Conservation (phyloP, 2,329 filamentous ascomycete species). For the Alternaria hordeiaustralica region DNA sequence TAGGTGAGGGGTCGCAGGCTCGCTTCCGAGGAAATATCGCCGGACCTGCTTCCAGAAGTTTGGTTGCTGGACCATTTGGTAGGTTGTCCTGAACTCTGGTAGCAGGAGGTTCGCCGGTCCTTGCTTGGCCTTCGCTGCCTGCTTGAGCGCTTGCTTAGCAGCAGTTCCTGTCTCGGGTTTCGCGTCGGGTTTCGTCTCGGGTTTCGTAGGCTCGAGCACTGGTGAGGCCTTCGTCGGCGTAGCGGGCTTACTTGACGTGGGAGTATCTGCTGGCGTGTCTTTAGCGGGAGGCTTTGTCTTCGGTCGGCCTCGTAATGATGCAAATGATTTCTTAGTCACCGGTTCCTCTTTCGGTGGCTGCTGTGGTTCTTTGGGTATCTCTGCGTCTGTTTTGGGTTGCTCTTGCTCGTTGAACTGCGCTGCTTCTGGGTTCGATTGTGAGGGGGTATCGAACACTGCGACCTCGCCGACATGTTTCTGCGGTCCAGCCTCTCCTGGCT, state of each 20-base stretch:
- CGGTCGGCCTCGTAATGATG: slow-evolving; percentile 41
- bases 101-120: slow-evolving; percentile 68
- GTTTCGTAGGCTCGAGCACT: slow-evolving; percentile 31
- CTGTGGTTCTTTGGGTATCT: slow-evolving; percentile 25
- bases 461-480: slow-evolving; percentile 61
- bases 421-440: slow-evolving; percentile 57
- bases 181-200: slow-evolving; percentile 34
- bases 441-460: slow-evolving; percentile 59
- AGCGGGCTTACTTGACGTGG: slow-evolving; percentile 47
- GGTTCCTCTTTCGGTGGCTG: slow-evolving; percentile 27
- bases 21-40: slow-evolving; percentile 54
- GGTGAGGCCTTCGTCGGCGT: slow-evolving; percentile 40
- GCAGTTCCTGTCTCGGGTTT: slow-evolving; percentile 37
- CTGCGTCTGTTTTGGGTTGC: slow-evolving; percentile 22
- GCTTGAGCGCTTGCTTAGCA: slow-evolving; percentile 37
- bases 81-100: slow-evolving; percentile 73
- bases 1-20: slow-evolving; percentile 68
- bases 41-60: slow-evolving; percentile 55
- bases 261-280: slow-evolving; percentile 23
- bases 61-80: slow-evolving; percentile 56
- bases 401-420: slow-evolving; percentile 58
- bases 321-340: slow-evolving; percentile 35
- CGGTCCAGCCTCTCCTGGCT: slow-evolving; percentile 63
- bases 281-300: slow-evolving; percentile 31
- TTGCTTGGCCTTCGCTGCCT: slow-evolving; percentile 29